phyloP scores from a whole-genome alignment of 2,329 filamentous ascomycete genomes.

The Pseudogymnoascus verrucosus region DNA sequence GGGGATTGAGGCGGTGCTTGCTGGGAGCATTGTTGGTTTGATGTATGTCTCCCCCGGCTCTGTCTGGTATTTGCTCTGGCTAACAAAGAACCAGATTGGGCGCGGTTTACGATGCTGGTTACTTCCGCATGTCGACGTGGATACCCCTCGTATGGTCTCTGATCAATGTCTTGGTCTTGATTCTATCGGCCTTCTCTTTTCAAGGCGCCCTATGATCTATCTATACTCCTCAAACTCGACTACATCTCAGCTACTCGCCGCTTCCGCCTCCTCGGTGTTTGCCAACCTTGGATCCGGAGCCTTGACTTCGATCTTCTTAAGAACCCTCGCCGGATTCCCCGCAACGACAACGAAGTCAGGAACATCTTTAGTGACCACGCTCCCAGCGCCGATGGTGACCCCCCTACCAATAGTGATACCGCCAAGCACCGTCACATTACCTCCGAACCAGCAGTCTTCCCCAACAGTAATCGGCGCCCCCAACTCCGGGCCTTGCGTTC shows the following conservation, averaged over 20 bases:
- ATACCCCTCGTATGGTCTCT: conserved; percentile 63
- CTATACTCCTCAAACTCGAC: neutral
- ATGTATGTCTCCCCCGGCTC: conserved; percentile 39
- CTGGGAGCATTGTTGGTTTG: conserved; percentile 59
- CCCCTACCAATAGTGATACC: conserved; percentile 74
- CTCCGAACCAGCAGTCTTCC: conserved; percentile 75
- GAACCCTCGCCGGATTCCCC: conserved; percentile 58
- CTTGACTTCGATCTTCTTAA: conserved; percentile 36
- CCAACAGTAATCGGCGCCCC: conserved; percentile 69
- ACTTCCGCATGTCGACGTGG: conserved; percentile 68
- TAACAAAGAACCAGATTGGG: conserved; percentile 41
- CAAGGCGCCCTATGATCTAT: conserved; percentile 53
- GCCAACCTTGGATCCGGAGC: conserved; percentile 20
- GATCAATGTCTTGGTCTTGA: conserved; percentile 58
- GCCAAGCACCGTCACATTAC: conserved; percentile 61
- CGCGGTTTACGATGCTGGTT: conserved; percentile 58
- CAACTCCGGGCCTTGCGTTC: conserved; percentile 64
- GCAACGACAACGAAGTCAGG: conserved; percentile 53
- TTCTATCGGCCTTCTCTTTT: conserved; percentile 63
- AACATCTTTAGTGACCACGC: conserved; percentile 75
- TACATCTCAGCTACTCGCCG: neutral
- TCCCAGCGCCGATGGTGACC: conserved; percentile 67
- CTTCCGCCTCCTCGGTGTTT: conserved; percentile 4
- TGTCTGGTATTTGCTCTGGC: neutral
- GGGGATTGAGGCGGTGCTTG: conserved; percentile 55